Base-by-base conservation (phyloP, 2,329 filamentous ascomycete species). In the Epichloe scottii region DNA sequence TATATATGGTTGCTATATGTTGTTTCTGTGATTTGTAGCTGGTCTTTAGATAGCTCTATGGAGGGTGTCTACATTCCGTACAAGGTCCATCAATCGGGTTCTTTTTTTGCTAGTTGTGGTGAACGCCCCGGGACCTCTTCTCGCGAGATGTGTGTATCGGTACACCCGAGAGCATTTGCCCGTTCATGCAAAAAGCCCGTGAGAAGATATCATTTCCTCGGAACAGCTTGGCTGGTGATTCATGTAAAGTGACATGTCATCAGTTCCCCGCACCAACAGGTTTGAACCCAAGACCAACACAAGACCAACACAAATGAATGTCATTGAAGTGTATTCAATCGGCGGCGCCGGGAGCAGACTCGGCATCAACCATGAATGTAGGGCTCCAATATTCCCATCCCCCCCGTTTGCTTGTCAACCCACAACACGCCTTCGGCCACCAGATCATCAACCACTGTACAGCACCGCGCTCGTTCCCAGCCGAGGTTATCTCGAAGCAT, bases 321-420 rank as follows among this genome's bases (percentile, higher is more conserved):
- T 30, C 26, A 11, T 30, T 1, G 1, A 30, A 10, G 26, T 30
- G n/a, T n/a, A n/a, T 30, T 40, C 43, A 46, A 37, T 47, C 44
- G 17, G 30, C 19, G 38, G 21, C 15, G 21, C 7, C 15, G 11
- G n/a, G 30, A 35, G 40, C 41, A 42, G 15, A 45, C 12, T 64
- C 66, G 15, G 63, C 59, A 40, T 73, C 72, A 2, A 74, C 65
- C 73, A 90, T 87, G 54, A 86, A 87, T 0, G 84, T 82, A 0
- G 87, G 87, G 53, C 82, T 87, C 93, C 93, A 98, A 61, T 96
- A 98, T 68, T 97, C 90, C 67, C 84, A 89, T 70, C 97, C 91
- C 17, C 8, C 79, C 75, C 10, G 71, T 82, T 69, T 96, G 89
- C 57, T 80, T 81, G 67, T 98, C 93, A 5, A 97, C 82, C 93